Base-by-base conservation (phyloP, 78 protist species). In the Dictyostelium citrinum region DNA sequence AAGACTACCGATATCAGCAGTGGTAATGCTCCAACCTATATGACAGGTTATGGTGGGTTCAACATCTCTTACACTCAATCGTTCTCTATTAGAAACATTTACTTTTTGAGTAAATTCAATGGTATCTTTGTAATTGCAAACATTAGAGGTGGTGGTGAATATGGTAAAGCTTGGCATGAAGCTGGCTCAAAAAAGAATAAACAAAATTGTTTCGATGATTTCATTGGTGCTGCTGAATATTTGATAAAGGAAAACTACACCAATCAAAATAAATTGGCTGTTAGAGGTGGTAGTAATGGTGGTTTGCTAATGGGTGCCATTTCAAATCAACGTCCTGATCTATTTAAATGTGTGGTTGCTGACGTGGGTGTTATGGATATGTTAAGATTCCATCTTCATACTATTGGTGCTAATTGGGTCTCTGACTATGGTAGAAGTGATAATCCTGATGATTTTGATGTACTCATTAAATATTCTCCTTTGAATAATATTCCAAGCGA, bases 11-110 rank as follows among this genome's bases (percentile, higher is more conserved):
- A 49, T 45, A 33, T 33, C 2, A 31, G 17, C 2, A 74, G 55
- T 70, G 95, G 95, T n/a, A 22, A 58, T 2, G 27, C 74, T 12
- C 83, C 86, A 41, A 39, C 60, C 2, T 41, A 90, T 49, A 35
- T 97, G 58, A 95, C 95, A 45, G 99, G 95, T 14, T 98, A 98
- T 84, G 99, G 99, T 20, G 99, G 99, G 61, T 98, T 98, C 83
- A 90, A 94, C 75, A 92, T 97, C 43, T 37, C 97, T 37, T 29
- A 97, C 29, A 68, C 78, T 17, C 98, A 98, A 20, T 70, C 70
- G 2, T 98, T 97, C 91, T 31, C 72, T 5, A 74, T 78, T 12
- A 67, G 39, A 5, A 70, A 86, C 20, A 39, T 97, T 16, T 81
- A 80, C 27, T 97, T 96, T 46, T 6, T 95, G 10, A 51, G 85